Percentiles rank a stretch among this genome's conserved stretches.
Evolutionary conservation across 345 rosid genomes (phyloP).

Genomic region (Pistacia atlantica): DNA sequence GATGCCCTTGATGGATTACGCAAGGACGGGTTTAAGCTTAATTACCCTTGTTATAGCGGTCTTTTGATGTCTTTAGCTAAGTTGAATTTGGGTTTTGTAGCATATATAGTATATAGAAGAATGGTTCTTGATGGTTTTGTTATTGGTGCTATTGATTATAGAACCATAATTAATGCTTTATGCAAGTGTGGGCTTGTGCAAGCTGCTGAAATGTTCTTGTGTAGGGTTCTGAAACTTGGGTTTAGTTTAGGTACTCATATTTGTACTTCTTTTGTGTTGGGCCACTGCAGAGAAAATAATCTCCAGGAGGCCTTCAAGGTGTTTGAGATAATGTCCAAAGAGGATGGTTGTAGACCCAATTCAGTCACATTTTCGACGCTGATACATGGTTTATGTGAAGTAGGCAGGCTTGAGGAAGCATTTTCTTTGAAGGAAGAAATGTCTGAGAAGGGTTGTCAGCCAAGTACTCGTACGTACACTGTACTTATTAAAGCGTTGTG

Average conservation of each 20-base stretch:
- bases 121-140: constrained; percentile 48
- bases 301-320: constrained; percentile 35
- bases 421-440: constrained; percentile 44
- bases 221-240: constrained; percentile 42
- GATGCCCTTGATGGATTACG: constrained; percentile 38
- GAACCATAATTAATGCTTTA: constrained; percentile 43
- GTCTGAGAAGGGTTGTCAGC: constrained; percentile 47
- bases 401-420: constrained; percentile 46
- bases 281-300: constrained; percentile 34
- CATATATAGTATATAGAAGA: constrained; percentile 30
- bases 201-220: constrained; percentile 49
- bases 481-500: constrained; percentile 48
- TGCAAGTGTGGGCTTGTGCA: constrained; percentile 45
- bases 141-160: constrained; percentile 41
- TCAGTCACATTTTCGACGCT: constrained; percentile 43
- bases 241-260: constrained; percentile 44
- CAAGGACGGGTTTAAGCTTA: constrained; percentile 39
- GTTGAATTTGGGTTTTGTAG: constrained; percentile 36
- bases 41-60: constrained; percentile 53
- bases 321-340: constrained; percentile 49
- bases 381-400: constrained; percentile 50
- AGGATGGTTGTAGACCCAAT: constrained; percentile 40
- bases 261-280: constrained; percentile 48
- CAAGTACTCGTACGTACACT: constrained; percentile 46
- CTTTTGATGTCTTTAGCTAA: constrained; percentile 50